phyloP scores from a whole-genome alignment of 1,139 yeast species.

The Sugiyamaella pinicola region DNA sequence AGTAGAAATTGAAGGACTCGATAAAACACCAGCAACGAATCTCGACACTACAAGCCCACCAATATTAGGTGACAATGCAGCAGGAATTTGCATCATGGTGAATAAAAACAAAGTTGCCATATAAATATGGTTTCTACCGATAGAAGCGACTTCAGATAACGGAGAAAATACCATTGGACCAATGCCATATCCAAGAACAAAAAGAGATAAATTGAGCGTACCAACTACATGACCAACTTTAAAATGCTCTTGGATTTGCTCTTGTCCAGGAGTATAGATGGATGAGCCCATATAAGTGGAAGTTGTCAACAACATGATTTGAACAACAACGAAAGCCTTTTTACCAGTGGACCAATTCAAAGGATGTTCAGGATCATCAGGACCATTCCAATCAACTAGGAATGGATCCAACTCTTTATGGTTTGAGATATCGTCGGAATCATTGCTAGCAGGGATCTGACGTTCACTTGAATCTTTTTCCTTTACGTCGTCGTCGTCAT shows the following conservation, averaged over 20 bases:
- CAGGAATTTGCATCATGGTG: constrained; percentile 56
- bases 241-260: constrained; percentile 48
- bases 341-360: constrained; percentile 53
- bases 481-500: constrained; percentile 12
- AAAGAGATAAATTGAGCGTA: constrained; percentile 55
- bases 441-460: constrained; percentile 7
- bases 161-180: constrained; percentile 62
- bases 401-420: constrained; percentile 24
- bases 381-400: constrained; percentile 50
- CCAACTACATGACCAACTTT: constrained; percentile 50
- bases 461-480: constrained; percentile 10
- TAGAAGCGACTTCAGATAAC: constrained; percentile 51
- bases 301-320: constrained; percentile 52
- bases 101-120: constrained; percentile 55
- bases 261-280: constrained; percentile 59
- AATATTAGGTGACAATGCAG: constrained; percentile 53
- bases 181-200: constrained; percentile 59
- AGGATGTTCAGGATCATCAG: constrained; percentile 61
- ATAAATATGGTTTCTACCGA: constrained; percentile 61
- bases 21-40: constrained; percentile 76
- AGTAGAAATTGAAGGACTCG: constrained; percentile 82
- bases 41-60: constrained; percentile 58
- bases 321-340: constrained; percentile 47
- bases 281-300: constrained; percentile 65
- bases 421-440: constrained; percentile 6